These are phyloP conservation scores for Penicillium sp. DNA, from an alignment of 2,329 filamentous ascomycete genomes.

Conservation along the genomic window DNA sequence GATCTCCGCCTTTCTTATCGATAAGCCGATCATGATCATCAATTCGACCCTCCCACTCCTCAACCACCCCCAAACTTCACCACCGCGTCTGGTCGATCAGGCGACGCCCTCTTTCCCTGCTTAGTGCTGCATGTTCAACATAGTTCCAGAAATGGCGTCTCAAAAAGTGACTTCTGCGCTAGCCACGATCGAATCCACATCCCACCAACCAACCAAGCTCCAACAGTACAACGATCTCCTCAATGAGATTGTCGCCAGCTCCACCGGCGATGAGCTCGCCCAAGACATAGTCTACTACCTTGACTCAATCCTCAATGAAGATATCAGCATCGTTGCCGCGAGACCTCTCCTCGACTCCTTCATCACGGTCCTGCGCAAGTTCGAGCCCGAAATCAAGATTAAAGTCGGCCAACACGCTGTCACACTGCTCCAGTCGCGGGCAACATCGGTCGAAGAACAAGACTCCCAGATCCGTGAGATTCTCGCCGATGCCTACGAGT, in stretches of 20 bases:
- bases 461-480: conserved; percentile 74
- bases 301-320: conserved; percentile 66
- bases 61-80: not conserved
- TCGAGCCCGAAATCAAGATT: conserved; percentile 61
- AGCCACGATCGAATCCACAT: conserved; percentile 50
- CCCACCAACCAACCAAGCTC: conserved; percentile 51
- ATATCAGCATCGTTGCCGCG: conserved; percentile 71
- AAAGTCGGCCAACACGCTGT: conserved; percentile 74
- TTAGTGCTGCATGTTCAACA: too few species aligned
- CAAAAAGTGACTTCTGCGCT: conserved; percentile 50
- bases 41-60: conserved; percentile 3
- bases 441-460: conserved; percentile 80
- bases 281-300: conserved; percentile 66
- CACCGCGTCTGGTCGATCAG: not conserved
- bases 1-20: conserved; percentile 16
- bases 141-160: conserved; percentile 53
- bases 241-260: conserved; percentile 51
- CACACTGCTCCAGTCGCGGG: conserved; percentile 61
- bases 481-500: conserved; percentile 78
- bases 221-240: conserved; percentile 59
- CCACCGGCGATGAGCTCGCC: conserved; percentile 47
- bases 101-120: not conserved
- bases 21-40: conserved; percentile 10
- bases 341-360: conserved; percentile 68
- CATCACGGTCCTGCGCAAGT: conserved; percentile 60